Evolutionary conservation across 1,139 yeast genomes (phyloP).

Genomic region (Pichia sp.): DNA sequence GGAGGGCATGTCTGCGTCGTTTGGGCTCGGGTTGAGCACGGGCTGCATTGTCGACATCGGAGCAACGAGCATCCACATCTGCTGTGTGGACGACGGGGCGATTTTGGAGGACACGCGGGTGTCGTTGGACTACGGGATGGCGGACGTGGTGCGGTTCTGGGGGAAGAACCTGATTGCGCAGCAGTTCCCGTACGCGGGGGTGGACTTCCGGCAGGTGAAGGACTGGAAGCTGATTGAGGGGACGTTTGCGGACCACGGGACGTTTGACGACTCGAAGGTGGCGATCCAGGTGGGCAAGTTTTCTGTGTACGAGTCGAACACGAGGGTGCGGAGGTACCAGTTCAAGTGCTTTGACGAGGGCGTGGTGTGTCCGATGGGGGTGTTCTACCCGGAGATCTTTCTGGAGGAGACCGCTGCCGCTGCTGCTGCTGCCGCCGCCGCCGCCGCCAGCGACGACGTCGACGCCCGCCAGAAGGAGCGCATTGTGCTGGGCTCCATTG

Average conservation of each 20-base stretch:
- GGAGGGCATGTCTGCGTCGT: conserved; percentile 88
- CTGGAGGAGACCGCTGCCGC: conserved; percentile 17
- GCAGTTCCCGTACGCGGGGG: conserved; percentile 69
- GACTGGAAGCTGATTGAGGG: conserved; percentile 83
- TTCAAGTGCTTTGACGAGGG: conserved; percentile 93
- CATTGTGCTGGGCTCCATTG: conserved; percentile 22
- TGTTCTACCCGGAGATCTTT: conserved; percentile 79
- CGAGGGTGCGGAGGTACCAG: conserved; percentile 63
- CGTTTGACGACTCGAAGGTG: conserved; percentile 81
- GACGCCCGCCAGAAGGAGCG: conserved; percentile 10
- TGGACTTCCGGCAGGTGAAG: conserved; percentile 56
- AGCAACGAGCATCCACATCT: conserved; percentile 72
- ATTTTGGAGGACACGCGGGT: conserved; percentile 76
- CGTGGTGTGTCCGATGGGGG: conserved; percentile 84
- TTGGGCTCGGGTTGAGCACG: conserved; percentile 90
- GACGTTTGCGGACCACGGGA: conserved; percentile 64
- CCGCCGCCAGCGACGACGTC: conserved; percentile 19
- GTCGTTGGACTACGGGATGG: conserved; percentile 77
- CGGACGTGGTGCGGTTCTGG: conserved; percentile 74
- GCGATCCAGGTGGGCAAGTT: conserved; percentile 79
- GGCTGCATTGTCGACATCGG: conserved; percentile 96
- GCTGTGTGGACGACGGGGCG: conserved; percentile 94
- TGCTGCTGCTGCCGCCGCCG: conserved; percentile 14
- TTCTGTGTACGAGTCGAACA: conserved; percentile 59
- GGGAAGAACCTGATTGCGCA: conserved; percentile 60